Evolutionary conservation across 2,329 filamentous ascomycete genomes (phyloP), one percentile per base, ranked within the genome.

Genomic region (Diaporthe sp.): DNA sequence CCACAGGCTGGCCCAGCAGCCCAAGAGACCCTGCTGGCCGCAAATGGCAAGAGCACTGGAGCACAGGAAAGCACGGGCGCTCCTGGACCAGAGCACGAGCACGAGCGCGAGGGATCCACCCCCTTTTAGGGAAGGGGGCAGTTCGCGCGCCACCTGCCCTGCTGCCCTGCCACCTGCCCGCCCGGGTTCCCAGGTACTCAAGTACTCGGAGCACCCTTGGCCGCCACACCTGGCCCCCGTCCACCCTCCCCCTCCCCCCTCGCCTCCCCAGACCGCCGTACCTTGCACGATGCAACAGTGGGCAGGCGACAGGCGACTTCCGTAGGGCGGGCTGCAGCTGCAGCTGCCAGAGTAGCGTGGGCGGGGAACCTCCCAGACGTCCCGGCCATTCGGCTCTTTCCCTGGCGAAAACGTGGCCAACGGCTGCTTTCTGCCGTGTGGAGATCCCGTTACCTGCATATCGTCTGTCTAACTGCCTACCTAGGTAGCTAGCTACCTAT

Each of bases 361-460:
- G 75, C 75, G 75, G 75, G 75, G 75, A 77, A 60, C 60, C 22
- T 60, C 62, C 62, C 65, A 73, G 67, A 53, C 61, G 70, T 75
- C 75, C 75, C 75, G 74, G 61, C 73, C 73, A 77, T 73, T 75
- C 75, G 73, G 73, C 75, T 77, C 75, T 75, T 74, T 71, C 72
- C 75, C 75, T 72, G 62, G 53, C 42, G 57, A 67, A 74, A 76
- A 76, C 75, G 75, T 76, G 75, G 75, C 72, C 75, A 76, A 75
- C 72, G 72, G 72, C 46, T 75, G 67, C 60, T 53, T 31, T 62
- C 53, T 74, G 61, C 71, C 60, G 37, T 57, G 73, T 71, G 65
- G 44, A 49, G 55, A 49, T 46, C 55, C n/a, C 71, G 58, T 62
- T 73, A 70, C 17, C 13, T 70, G 49, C 65, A 70, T 55, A 70